Percentiles rank a stretch among this genome's conserved stretches.
Conservation (phyloP, 352 stramenopile genomes). For the Phytophthora sp. region DNA sequence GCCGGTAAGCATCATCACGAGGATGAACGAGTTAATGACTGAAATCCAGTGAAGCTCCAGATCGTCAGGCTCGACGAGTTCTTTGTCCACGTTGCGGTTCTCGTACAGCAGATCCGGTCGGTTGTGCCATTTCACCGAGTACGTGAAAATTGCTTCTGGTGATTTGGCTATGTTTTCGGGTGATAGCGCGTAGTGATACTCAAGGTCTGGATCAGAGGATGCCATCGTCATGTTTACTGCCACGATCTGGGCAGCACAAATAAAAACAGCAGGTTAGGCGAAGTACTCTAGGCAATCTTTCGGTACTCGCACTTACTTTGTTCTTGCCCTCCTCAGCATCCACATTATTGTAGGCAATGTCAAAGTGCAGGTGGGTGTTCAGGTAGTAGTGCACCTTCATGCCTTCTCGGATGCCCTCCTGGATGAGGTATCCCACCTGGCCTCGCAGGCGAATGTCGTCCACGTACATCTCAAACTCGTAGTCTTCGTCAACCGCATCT, state of each 20-base stretch:
- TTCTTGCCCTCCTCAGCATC: slow-evolving; percentile 89
- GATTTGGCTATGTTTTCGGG: slow-evolving; percentile 42
- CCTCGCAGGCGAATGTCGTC: slow-evolving; percentile 97
- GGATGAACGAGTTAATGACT: slow-evolving; percentile 98
- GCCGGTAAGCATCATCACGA: slow-evolving; percentile 96
- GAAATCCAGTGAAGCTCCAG: slow-evolving; percentile 97
- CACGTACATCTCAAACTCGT: slow-evolving; percentile 99
- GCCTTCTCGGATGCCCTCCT: slow-evolving; percentile 51
- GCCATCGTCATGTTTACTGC: slow-evolving; percentile 75
- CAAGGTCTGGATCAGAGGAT: slow-evolving; percentile 57
- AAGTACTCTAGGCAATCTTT: not conserved
- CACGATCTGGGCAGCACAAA: slow-evolving; percentile 49
- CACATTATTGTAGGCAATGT: slow-evolving; percentile 92
- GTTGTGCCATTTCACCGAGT: slow-evolving; percentile 96
- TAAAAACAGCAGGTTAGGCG: not conserved
- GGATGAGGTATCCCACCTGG: slow-evolving; percentile 93
- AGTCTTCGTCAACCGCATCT: slow-evolving; percentile 97
- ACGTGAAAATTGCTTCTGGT: slow-evolving; percentile 90
- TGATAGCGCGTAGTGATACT: slow-evolving; percentile 67
- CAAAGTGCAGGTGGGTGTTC: slow-evolving; percentile 97
- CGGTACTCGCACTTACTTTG: slow-evolving; percentile 39
- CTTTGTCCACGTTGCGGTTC: slow-evolving; percentile 86
- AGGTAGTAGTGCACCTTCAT: slow-evolving; percentile 90
- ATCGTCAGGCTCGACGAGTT: slow-evolving; percentile 50
- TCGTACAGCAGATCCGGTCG: slow-evolving; percentile 88